A percentile compares a stretch with the other conserved stretches of the same genome.
These are phyloP conservation scores for Periconia digitata DNA, from an alignment of 2,329 filamentous ascomycete species.

Conservation along the genomic window DNA sequence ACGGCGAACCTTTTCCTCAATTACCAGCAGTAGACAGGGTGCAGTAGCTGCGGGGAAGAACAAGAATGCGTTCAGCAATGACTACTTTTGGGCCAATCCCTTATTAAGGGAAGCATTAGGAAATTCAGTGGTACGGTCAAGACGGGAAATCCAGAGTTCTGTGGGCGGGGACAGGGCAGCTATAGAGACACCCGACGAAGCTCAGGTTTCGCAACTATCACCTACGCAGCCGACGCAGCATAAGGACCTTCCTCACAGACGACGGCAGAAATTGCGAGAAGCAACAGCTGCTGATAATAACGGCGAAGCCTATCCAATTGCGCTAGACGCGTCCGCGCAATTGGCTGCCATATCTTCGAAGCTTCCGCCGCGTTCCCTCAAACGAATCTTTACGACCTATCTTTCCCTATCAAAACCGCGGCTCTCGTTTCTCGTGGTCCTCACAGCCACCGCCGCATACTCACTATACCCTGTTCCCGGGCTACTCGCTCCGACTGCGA, in stretches of 20 bases:
- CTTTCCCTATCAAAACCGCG: constrained; percentile 95
- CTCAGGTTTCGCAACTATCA: constrained; percentile 7
- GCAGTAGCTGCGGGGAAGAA: constrained; percentile 32
- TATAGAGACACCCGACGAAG: constrained; percentile 9
- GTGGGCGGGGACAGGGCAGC: constrained; percentile 18
- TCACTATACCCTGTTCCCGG: constrained; percentile 90
- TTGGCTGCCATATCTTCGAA: constrained; percentile 59
- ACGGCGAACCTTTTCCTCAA: constrained; percentile 32
- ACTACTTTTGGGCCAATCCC: constrained; percentile 45
- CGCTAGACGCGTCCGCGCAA: constrained; percentile 63
- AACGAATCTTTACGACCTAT: constrained; percentile 74
- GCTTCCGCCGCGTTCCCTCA: constrained; percentile 59
- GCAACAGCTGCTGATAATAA: constrained; percentile 15
- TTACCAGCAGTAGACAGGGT: constrained; percentile 26
- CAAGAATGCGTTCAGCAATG: constrained; percentile 36
- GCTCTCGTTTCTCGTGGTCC: constrained; percentile 84
- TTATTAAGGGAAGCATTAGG: constrained; percentile 35
- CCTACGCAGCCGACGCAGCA: constrained; percentile 13
- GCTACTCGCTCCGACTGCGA: constrained; percentile 71
- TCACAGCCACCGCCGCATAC: constrained; percentile 88
- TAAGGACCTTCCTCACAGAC: constrained; percentile 39
- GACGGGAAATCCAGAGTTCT: constrained; percentile 35
- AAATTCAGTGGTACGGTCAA: constrained; percentile 19
- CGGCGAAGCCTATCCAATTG: constrained; percentile 36
- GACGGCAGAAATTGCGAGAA: constrained; percentile 34